phyloP scores from a whole-genome alignment of 2,329 filamentous ascomycete genomes.

The Epichloe gansuensis region DNA sequence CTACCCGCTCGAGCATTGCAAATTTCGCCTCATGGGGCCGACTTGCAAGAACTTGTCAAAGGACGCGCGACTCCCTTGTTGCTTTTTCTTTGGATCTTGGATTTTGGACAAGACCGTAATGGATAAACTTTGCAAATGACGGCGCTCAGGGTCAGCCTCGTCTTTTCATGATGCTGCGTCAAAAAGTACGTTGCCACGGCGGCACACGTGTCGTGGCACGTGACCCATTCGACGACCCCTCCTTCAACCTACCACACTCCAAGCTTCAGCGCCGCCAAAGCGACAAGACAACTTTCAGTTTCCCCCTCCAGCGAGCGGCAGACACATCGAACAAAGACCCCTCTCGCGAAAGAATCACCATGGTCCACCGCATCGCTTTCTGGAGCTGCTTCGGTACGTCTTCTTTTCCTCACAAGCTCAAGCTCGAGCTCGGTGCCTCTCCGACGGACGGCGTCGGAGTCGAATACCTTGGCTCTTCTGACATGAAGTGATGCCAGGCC shows the following conservation, averaged over 20 bases:
- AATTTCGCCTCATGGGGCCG: too few relatives aligned
- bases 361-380: slow-evolving; percentile 60
- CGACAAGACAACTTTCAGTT: background rate
- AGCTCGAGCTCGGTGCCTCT: too few relatives aligned
- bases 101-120: too few relatives aligned
- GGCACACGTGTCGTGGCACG: background rate
- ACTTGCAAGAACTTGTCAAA: too few relatives aligned
- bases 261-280: too few relatives aligned
- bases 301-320: background rate
- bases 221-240: background rate
- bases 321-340: background rate
- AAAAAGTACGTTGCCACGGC: background rate
- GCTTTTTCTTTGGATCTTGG: too few relatives aligned
- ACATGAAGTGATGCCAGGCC: slow-evolving; percentile 42
- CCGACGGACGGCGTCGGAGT: too few relatives aligned
- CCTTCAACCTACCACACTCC: background rate
- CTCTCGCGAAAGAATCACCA: slow-evolving; percentile 22
- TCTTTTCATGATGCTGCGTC: too few relatives aligned
- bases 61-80: too few relatives aligned
- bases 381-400: slow-evolving; percentile 83
- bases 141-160: too few relatives aligned
- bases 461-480: background rate
- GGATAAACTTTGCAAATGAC: too few relatives aligned
- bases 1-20: too few relatives aligned
- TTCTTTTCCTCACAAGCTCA: background rate